Evolutionary conservation across 2,329 filamentous ascomycete genomes (phyloP).

Genomic region (Herpotrichia juniperi): DNA sequence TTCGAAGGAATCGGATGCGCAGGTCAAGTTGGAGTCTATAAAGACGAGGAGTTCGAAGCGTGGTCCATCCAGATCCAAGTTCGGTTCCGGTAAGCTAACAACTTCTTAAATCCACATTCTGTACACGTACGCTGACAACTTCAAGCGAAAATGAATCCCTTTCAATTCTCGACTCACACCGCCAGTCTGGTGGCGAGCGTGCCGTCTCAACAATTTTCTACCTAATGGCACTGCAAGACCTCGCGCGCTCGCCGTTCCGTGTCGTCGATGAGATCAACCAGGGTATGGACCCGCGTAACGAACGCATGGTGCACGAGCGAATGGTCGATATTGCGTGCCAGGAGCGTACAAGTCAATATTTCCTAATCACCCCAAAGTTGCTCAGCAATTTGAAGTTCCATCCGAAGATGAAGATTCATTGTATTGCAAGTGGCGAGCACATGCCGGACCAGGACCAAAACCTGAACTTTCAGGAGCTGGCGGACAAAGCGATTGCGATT

Average conservation of each 20-base stretch:
- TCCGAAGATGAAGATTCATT: slow-evolving; percentile 87
- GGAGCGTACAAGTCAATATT: slow-evolving; percentile 79
- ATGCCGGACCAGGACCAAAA: slow-evolving; percentile 49
- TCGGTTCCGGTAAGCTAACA: slow-evolving; percentile 76
- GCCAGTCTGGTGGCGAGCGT: slow-evolving; percentile 94
- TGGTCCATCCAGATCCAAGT: slow-evolving; percentile 96
- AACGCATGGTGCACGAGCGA: slow-evolving; percentile 95
- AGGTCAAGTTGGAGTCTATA: slow-evolving; percentile 86
- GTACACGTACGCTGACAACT: slow-evolving; percentile 13
- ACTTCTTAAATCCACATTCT: not conserved
- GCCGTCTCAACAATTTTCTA: slow-evolving; percentile 98
- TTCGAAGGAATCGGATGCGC: slow-evolving; percentile 94
- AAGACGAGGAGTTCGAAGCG: slow-evolving; percentile 90
- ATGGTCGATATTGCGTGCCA: slow-evolving; percentile 97
- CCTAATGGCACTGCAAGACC: slow-evolving; percentile 94
- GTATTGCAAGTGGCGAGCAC: slow-evolving; percentile 86
- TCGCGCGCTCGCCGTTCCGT: slow-evolving; percentile 93
- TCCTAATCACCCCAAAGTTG: slow-evolving; percentile 96
- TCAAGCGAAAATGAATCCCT: slow-evolving; percentile 72
- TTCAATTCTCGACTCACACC: slow-evolving; percentile 85
- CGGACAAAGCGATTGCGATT: slow-evolving; percentile 37
- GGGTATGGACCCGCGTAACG: slow-evolving; percentile 98
- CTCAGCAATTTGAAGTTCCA: slow-evolving; percentile 86
- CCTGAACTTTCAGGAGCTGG: slow-evolving; percentile 52
- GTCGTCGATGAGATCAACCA: slow-evolving; percentile 99